Evolutionary conservation across 345 rosid genomes (phyloP).

Genomic region (Adansonia digitata): DNA sequence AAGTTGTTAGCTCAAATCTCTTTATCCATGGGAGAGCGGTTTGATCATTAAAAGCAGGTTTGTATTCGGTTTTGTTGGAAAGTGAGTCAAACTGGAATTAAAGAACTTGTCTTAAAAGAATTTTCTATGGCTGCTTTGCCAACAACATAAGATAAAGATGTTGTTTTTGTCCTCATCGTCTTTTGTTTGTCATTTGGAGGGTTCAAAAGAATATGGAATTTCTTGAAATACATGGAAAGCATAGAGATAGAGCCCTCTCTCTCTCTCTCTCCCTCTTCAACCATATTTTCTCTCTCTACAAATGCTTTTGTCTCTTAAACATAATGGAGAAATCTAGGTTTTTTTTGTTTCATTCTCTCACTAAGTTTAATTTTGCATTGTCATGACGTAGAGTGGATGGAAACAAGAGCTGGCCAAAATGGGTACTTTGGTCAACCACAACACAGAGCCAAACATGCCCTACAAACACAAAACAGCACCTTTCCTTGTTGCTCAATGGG

Average conservation of each 20-base stretch:
- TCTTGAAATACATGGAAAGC: conserved; percentile 38
- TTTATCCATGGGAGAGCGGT: conserved; percentile 20
- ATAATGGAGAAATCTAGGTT: too few relatives aligned
- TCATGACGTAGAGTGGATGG: conserved; percentile 30
- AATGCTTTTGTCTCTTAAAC: too few relatives aligned
- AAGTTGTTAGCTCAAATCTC: conserved; percentile 14
- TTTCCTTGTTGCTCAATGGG: conserved; percentile 40
- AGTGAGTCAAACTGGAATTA: conserved; percentile 26
- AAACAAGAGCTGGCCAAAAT: conserved; percentile 54
- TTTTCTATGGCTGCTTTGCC: conserved; percentile 40
- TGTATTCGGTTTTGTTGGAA: conserved; percentile 23
- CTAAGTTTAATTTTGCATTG: conserved; percentile 15
- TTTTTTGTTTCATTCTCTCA: too few relatives aligned
- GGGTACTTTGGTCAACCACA: conserved; percentile 31
- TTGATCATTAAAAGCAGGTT: conserved; percentile 2
- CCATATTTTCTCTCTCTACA: not conserved
- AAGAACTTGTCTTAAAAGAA: conserved; percentile 31
- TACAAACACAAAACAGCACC: conserved; percentile 45
- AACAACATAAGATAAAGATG: conserved; percentile 46
- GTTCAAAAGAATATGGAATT: conserved; percentile 58
- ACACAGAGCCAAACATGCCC: conserved; percentile 38
- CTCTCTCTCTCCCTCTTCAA: not conserved
- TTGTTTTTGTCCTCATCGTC: conserved; percentile 51
- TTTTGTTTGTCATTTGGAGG: conserved; percentile 42
- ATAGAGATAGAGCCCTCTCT: not conserved